Evolutionary conservation across 768 basidiomycete species (phyloP).

Genomic region (Neoboletus subvelutipes): DNA sequence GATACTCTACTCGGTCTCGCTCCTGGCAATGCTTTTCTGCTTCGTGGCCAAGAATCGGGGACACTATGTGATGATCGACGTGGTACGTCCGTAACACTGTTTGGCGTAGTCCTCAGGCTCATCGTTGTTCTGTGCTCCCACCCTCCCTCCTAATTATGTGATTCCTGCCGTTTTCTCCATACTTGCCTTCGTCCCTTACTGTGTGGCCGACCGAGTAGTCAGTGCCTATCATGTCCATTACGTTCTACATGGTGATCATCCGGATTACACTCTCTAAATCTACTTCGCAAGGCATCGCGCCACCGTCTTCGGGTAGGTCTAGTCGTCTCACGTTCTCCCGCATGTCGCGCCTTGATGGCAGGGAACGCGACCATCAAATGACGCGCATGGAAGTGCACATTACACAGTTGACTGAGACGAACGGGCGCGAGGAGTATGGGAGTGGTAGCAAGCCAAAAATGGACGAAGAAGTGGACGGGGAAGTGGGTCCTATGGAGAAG

Average conservation of each 20-base stretch:
- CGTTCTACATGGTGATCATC: neutral
- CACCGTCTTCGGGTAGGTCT: neutral
- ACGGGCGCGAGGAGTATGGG: neutral
- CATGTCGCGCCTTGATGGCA: neutral
- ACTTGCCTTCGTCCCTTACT: neutral
- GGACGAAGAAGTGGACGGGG: neutral
- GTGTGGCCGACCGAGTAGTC: neutral
- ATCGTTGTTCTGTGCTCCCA: neutral
- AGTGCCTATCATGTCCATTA: neutral
- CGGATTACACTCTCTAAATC: neutral
- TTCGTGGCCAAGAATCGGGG: slow-evolving; percentile 23
- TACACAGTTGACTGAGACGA: neutral
- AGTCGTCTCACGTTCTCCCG: neutral
- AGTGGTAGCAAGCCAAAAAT: neutral
- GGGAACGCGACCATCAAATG: neutral
- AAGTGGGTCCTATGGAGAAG: neutral
- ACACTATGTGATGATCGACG: slow-evolving; percentile 24
- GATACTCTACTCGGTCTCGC: slow-evolving; percentile 22
- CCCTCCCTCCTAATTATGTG: too few relatives aligned
- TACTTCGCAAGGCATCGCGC: neutral
- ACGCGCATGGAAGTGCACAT: neutral
- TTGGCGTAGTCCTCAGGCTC: neutral
- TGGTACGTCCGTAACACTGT: slow-evolving; percentile 4
- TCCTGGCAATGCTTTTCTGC: slow-evolving; percentile 23
- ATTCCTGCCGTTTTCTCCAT: too few relatives aligned